A percentile compares a stretch with the other conserved stretches of the same genome.
Evolutionary conservation across 495 filamentous ascomycete species (phyloP).

Genomic region (Penicillium lagena): DNA sequence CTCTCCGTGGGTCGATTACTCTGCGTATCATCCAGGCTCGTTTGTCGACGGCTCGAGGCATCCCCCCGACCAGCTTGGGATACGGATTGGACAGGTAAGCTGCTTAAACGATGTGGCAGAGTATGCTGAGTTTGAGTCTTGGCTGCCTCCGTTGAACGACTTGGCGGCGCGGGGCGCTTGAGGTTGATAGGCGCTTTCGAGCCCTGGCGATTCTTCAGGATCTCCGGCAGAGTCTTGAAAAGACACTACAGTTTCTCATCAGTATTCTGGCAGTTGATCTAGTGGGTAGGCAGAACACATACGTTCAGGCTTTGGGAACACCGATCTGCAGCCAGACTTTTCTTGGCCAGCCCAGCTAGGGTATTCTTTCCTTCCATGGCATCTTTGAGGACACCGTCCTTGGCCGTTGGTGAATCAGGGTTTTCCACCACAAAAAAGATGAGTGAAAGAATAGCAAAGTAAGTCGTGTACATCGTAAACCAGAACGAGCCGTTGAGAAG

Average conservation of each 20-base stretch:
- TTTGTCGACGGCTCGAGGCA: slow-evolving; percentile 15
- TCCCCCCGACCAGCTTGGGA: slow-evolving; percentile 12
- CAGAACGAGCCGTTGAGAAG: slow-evolving; percentile 88
- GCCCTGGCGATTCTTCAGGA: slow-evolving; percentile 52
- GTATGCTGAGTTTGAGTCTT: slow-evolving; percentile 21
- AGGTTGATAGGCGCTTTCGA: slow-evolving; percentile 30
- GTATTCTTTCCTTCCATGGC: slow-evolving; percentile 77
- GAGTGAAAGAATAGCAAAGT: slow-evolving; percentile 86
- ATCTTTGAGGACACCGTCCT: slow-evolving; percentile 72
- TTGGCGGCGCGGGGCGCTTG: slow-evolving; percentile 35
- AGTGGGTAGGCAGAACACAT: slow-evolving; percentile 19
- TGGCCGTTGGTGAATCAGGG: slow-evolving; percentile 65
- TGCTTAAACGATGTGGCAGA: slow-evolving; percentile 40
- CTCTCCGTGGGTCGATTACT: slow-evolving; percentile 17
- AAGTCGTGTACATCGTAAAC: slow-evolving; percentile 95
- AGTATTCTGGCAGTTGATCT: not conserved
- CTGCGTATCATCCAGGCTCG: slow-evolving; percentile 29
- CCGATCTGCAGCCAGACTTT: slow-evolving; percentile 81
- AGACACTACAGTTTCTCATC: slow-evolving; percentile 42
- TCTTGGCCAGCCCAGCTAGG: slow-evolving; percentile 68
- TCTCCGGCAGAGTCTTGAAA: slow-evolving; percentile 75
- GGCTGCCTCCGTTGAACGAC: slow-evolving; percentile 16
- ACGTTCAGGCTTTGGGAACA: slow-evolving; percentile 72
- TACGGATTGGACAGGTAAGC: slow-evolving; percentile 37
- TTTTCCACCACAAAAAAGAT: slow-evolving; percentile 90